A percentile compares a stretch with the other conserved stretches of the same genome.
These are phyloP conservation scores for Dioscorea dumetorum DNA, from an alignment of 106 monocot species.

Conservation along the genomic window DNA sequence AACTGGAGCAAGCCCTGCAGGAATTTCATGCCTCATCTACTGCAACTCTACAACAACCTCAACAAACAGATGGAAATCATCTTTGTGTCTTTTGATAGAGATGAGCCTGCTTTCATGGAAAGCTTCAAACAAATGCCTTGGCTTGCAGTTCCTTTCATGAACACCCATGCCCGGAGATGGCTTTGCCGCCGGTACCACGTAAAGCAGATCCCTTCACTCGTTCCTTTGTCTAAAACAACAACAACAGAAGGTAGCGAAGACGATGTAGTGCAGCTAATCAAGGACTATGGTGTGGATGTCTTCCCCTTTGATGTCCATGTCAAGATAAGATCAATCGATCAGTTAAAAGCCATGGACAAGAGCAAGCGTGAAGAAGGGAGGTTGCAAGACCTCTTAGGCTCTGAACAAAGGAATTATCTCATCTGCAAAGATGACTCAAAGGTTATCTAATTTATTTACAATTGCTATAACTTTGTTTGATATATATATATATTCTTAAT, in stretches of 20 bases:
- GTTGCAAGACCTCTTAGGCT: constrained; percentile 19
- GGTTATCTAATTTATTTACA: not conserved
- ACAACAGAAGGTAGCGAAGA: constrained; percentile 1
- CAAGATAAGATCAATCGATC: constrained; percentile 9
- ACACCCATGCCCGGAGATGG: not conserved
- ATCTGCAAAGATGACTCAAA: constrained; percentile 21
- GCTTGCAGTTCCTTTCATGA: constrained; percentile 23
- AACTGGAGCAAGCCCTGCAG: constrained; percentile 41
- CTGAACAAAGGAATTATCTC: constrained; percentile 18
- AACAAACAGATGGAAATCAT: constrained; percentile 19
- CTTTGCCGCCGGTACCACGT: constrained; percentile 5
- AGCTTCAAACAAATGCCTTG: constrained; percentile 29
- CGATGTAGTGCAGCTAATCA: constrained; percentile 25
- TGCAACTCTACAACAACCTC: constrained; percentile 25
- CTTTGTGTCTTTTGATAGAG: constrained; percentile 25
- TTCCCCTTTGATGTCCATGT: constrained; percentile 26
- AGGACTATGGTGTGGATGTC: constrained; percentile 28
- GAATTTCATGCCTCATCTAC: constrained; percentile 21
- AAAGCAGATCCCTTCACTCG: constrained; percentile 28
- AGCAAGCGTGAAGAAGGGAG: constrained; percentile 11
- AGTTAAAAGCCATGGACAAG: constrained; percentile 28
- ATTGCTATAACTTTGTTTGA: too few species aligned
- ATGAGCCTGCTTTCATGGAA: constrained; percentile 15
- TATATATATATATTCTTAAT: too few species aligned
- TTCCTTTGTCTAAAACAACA: constrained; percentile 4